A percentile compares a stretch with the other conserved stretches of the same genome.
Evolutionary conservation across 148 eudicot species (phyloP).

Genomic region (Vaccinium vitisidaea): DNA sequence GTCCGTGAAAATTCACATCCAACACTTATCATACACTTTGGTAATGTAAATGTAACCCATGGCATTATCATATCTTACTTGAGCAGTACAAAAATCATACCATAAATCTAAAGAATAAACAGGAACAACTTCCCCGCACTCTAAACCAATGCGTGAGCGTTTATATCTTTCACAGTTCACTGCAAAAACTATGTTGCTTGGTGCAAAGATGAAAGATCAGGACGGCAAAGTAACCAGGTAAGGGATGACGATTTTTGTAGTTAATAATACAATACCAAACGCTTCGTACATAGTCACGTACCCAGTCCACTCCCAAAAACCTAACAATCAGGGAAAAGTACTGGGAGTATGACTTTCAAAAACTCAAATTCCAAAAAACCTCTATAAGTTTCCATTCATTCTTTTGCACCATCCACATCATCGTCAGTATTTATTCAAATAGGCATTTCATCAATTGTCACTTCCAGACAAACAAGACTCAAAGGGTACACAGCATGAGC

Average conservation of each 20-base stretch:
- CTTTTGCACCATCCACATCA: not conserved
- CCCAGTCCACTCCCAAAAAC: not conserved
- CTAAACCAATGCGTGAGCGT: not conserved
- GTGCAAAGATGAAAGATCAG: not conserved
- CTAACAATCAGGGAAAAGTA: not conserved
- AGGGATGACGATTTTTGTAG: not conserved
- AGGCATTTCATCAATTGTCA: not conserved
- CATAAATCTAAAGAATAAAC: not conserved
- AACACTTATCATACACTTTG: not conserved
- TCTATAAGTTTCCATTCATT: not conserved
- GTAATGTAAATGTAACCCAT: not conserved
- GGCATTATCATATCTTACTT: not conserved
- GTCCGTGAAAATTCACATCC: not conserved
- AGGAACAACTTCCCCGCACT: not conserved
- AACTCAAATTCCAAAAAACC: not conserved
- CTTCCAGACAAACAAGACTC: not conserved
- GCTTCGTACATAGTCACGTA: not conserved
- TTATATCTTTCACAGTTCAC: not conserved
- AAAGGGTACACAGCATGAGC: slow-evolving; percentile 1
- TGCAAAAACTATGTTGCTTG: not conserved
- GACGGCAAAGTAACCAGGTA: not conserved
- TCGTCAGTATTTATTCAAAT: not conserved
- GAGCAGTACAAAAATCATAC: not conserved
- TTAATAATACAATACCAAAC: not conserved
- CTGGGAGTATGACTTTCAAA: not conserved